Evolutionary conservation across 106 monocot species (phyloP).

Genomic region (Allium cepa): DNA sequence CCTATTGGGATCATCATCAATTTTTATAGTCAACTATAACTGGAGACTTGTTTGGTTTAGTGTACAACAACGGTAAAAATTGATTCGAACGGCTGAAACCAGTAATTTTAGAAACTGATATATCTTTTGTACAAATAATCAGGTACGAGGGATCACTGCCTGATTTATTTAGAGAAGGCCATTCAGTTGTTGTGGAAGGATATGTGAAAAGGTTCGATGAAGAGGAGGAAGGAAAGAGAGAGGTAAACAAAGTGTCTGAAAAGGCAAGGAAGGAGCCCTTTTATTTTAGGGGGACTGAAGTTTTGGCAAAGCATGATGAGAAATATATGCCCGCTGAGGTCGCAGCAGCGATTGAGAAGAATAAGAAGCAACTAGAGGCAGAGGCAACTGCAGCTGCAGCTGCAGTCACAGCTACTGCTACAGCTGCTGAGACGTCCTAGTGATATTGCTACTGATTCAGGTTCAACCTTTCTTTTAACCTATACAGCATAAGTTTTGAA

Average conservation of each 20-base stretch:
- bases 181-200: conserved; percentile 93
- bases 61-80: no score
- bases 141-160: conserved; percentile 77
- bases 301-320: conserved; percentile 97
- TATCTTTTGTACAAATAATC: background rate
- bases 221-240: conserved; percentile 4
- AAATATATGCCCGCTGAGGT: conserved; percentile 99
- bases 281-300: conserved; percentile 80
- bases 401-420: background rate
- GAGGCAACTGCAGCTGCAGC: conserved; percentile 19
- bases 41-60: no score
- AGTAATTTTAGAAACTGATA: background rate
- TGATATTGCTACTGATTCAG: background rate
- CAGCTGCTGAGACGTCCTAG: no score
- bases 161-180: conserved; percentile 95
- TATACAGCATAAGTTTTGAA: background rate
- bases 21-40: no score
- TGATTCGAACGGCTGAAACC: no score
- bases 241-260: conserved; percentile 28
- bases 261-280: conserved; percentile 63
- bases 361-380: conserved; percentile 74
- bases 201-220: conserved; percentile 43
- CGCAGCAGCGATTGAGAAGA: conserved; percentile 77
- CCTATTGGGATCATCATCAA: no score
- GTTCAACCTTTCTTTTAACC: conserved; percentile 3